A percentile compares a stretch with the other conserved stretches of the same genome.
Conservation (phyloP, 768 basidiomycete species). For the Termitomyces sp. region DNA sequence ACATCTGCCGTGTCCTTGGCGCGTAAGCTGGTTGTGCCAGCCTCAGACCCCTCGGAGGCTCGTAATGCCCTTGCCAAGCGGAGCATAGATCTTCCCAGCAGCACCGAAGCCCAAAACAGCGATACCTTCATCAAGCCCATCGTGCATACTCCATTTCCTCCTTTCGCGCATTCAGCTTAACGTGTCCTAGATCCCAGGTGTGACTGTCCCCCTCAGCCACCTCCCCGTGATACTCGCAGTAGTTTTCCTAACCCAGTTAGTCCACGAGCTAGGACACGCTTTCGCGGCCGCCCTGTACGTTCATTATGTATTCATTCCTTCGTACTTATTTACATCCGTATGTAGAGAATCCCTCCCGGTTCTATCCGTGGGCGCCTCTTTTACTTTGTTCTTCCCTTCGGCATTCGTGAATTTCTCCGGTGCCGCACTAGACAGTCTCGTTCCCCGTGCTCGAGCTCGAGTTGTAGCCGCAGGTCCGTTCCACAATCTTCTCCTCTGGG, state of each 20-base stretch:
- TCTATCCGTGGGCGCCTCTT: conserved; percentile 51
- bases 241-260: conserved; percentile 58
- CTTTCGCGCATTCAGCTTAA: background rate
- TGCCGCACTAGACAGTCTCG: conserved; percentile 32
- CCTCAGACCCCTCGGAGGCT: background rate
- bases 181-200: conserved; percentile 63
- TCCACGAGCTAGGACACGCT: conserved; percentile 82
- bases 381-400: conserved; percentile 64
- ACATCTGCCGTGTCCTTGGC: conserved; percentile 11
- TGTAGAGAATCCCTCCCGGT: conserved; percentile 63
- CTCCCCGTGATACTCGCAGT: conserved; percentile 60
- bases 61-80: conserved; percentile 6
- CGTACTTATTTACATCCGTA: background rate
- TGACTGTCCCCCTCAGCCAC: conserved; percentile 74
- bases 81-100: background rate
- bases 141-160: conserved; percentile 19
- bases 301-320: background rate
- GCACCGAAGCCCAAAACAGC: background rate
- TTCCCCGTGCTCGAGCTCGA: conserved; percentile 43
- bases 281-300: conserved; percentile 69
- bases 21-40: background rate
- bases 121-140: conserved; percentile 22
- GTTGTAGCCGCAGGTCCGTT: conserved; percentile 72
- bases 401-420: conserved; percentile 66
- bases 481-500: conserved; percentile 67